Evolutionary conservation across 495 filamentous ascomycete genomes (phyloP), one percentile per base, ranked within the genome.

Genomic region (Podospora anserina): DNA sequence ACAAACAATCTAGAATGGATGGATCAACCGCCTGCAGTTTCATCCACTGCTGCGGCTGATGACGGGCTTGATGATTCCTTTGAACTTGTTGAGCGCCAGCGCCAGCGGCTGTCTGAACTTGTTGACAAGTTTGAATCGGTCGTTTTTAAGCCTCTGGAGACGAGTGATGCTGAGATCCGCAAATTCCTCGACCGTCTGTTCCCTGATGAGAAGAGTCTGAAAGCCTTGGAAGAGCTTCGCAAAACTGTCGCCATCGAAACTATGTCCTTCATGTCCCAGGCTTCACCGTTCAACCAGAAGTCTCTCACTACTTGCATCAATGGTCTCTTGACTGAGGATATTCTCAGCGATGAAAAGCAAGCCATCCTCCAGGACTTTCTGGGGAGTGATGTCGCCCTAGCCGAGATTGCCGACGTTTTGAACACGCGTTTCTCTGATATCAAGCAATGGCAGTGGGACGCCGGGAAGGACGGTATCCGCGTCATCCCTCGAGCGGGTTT

Each of bases 341-440:
- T 90, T 32, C 79, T 90, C 34, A 83, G 82, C 19, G 83, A 88
- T 55, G 87, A 90, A 63, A 91, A 91, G 74, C 78, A 82, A 9
- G 74, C 77, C 27, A 83, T 86, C 28, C 73, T 91, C 60, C 84
- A 84, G 59, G 88, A 90, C 65, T 89, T 91, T 64, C 79, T 85
- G 63, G 80, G 79, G 39, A 88, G 86, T 68, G 76, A 84, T 0
- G 77, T 83, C 1, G 84, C 89, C 13, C 78, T 85, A 1, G 76
- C 78, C 32, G 89, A 91, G 71, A 86, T 92, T 20, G 83, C 82
- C 16, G 88, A 91, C 67, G 88, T 91, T 9, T 75, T 92, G 58
- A 91, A 90, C 74, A 89, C 91, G 86, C 81, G 88, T 20, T 84
- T 88, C 66, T 82, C 85, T 0, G 82, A 84, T 26, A 70, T 91